Evolutionary conservation across 208 protist species (phyloP).

Genomic region (Crithidia expoeki): DNA sequence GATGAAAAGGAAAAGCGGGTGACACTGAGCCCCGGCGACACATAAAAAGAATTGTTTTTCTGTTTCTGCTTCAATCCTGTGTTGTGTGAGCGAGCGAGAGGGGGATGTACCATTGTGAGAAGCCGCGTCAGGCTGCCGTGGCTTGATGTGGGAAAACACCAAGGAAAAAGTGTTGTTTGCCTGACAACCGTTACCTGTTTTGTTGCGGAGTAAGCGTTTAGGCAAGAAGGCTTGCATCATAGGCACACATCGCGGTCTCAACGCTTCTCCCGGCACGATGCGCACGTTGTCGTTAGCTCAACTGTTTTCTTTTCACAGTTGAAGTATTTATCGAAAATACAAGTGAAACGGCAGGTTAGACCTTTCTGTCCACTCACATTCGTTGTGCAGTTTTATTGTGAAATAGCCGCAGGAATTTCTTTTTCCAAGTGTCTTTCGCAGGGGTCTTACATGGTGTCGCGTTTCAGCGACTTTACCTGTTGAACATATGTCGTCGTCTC

Average conservation of each 20-base stretch:
- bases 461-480: too few relatives aligned
- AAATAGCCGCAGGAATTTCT: too few relatives aligned
- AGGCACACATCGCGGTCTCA: neutral
- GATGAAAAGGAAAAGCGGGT: slow-evolving; percentile 45
- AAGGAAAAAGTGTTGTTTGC: neutral
- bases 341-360: too few relatives aligned
- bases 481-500: too few relatives aligned
- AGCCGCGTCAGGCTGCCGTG: neutral
- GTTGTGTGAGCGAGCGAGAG: neutral
- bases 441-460: too few relatives aligned
- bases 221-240: too few relatives aligned
- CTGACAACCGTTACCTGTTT: neutral
- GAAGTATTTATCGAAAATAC: slow-evolving; percentile 5
- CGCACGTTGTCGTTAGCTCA: neutral
- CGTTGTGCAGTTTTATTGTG: too few relatives aligned
- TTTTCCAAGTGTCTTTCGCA: too few relatives aligned
- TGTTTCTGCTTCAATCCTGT: neutral
- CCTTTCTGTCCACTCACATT: too few relatives aligned
- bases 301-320: slow-evolving; percentile 6
- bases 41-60: slow-evolving; percentile 8
- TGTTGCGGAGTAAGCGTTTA: neutral
- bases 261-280: neutral
- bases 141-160: too few relatives aligned
- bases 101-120: neutral
- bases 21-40: neutral